These are phyloP conservation scores for Panicum virgatum DNA, from an alignment of 202 grass and related monocot genomes.

Conservation along the genomic window DNA sequence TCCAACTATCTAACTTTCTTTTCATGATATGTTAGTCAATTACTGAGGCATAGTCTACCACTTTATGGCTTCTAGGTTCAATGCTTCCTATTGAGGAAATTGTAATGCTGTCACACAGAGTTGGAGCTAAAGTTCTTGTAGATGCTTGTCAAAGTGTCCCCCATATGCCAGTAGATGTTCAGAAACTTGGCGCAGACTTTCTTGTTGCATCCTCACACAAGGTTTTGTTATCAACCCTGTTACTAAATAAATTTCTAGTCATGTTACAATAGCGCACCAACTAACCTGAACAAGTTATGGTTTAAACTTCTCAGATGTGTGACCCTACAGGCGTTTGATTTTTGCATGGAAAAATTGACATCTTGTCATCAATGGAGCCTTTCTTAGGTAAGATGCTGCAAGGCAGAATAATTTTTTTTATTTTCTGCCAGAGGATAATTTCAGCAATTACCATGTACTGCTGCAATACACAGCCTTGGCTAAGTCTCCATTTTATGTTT, in stretches of 20 bases:
- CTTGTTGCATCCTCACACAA: conserved; percentile 97
- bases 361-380: conserved; percentile 78
- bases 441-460: conserved; percentile 1
- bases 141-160: conserved; percentile 97
- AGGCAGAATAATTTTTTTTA: neutral
- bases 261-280: conserved; percentile 27
- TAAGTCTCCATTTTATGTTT: conserved; percentile 24
- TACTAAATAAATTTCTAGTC: conserved; percentile 14
- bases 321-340: conserved; percentile 92
- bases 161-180: conserved; percentile 92
- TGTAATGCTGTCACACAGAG: conserved; percentile 59
- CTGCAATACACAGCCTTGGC: neutral
- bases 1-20: neutral
- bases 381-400: conserved; percentile 82
- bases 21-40: conserved; percentile 27
- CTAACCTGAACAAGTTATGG: conserved; percentile 35
- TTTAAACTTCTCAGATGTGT: conserved; percentile 96
- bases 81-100: conserved; percentile 87
- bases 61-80: conserved; percentile 61
- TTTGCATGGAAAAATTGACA: conserved; percentile 76
- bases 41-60: neutral
- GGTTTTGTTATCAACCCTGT: conserved; percentile 49
- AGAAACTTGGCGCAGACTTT: conserved; percentile 86
- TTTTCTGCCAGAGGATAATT: neutral
- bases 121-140: conserved; percentile 90